Evolutionary conservation across 768 basidiomycete species (phyloP).

Genomic region (Macrolepiota albuminosa): DNA sequence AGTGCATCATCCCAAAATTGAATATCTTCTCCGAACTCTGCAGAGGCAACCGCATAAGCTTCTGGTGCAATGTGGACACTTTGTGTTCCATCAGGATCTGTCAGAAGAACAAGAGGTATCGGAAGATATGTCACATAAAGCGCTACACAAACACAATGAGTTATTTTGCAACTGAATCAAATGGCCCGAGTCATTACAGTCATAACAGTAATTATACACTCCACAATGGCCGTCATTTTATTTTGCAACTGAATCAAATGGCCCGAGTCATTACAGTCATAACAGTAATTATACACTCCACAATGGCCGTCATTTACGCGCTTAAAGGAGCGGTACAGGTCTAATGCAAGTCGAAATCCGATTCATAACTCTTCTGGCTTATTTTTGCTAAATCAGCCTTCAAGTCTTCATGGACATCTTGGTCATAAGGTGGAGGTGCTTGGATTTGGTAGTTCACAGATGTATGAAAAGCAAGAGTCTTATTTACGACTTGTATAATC

Average conservation of each 20-base stretch:
- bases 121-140: constrained; percentile 46
- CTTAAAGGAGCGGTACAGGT: constrained; percentile 49
- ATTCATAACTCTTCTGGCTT: constrained; percentile 35
- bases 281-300: constrained; percentile 50
- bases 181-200: constrained; percentile 14
- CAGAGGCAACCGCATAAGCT: constrained; percentile 46
- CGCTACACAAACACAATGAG: constrained; percentile 19
- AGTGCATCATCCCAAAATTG: constrained; percentile 51
- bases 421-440: constrained; percentile 47
- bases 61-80: constrained; percentile 48
- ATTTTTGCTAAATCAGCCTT: constrained; percentile 47
- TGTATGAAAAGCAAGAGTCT: constrained; percentile 56
- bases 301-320: constrained; percentile 57
- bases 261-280: constrained; percentile 21
- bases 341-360: constrained; percentile 55
- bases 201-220: constrained; percentile 50
- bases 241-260: background rate
- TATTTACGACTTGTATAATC: constrained; percentile 55
- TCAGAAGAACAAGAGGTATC: constrained; percentile 43
- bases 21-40: constrained; percentile 46
- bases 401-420: constrained; percentile 56
- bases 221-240: constrained; percentile 49
- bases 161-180: background rate
- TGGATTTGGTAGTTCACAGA: constrained; percentile 56
- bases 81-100: constrained; percentile 39